Percentiles rank a stretch among this genome's conserved stretches.
phyloP scores from a whole-genome alignment of 805 yeast species.

The Lipomyces oligophaga region DNA sequence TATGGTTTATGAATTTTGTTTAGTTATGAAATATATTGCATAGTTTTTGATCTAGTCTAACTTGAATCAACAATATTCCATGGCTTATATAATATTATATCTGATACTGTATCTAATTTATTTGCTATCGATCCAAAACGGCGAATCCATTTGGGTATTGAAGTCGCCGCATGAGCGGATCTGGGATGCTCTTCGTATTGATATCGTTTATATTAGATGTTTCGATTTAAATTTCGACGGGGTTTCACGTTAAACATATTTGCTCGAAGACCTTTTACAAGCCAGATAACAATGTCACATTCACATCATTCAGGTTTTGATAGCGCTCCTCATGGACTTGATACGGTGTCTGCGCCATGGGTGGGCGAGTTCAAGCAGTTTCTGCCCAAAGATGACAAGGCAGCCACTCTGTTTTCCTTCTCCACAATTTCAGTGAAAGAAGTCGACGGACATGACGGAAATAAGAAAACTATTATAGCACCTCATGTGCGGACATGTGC shows the following conservation, averaged over 20 bases:
- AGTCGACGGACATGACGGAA: constrained; percentile 1
- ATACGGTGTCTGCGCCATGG: constrained; percentile 21
- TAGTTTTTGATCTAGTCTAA: neutral
- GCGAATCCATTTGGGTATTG: too few species aligned
- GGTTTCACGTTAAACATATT: too few species aligned
- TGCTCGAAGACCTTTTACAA: too few species aligned
- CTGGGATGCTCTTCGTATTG: too few species aligned
- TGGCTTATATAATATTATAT: neutral
- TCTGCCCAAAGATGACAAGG: neutral
- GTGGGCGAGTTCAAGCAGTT: constrained; percentile 9
- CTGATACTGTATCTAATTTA: too few species aligned
- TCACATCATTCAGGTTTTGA: too few species aligned
- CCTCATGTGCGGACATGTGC: constrained; percentile 27
- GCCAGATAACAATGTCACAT: too few species aligned
- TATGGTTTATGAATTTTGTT: neutral
- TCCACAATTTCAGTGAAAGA: constrained; percentile 19
- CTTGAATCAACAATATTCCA: neutral
- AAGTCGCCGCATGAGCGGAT: too few species aligned
- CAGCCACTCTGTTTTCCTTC: constrained; percentile 18
- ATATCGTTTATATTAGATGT: too few species aligned
- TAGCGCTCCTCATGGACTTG: constrained; percentile 17
- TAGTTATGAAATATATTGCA: neutral
- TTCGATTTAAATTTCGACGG: too few species aligned
- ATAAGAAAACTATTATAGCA: constrained; percentile 2
- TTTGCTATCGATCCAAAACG: too few species aligned